Evolutionary conservation across 768 basidiomycete species (phyloP).

Genomic region (Pisolithus marmoratus): DNA sequence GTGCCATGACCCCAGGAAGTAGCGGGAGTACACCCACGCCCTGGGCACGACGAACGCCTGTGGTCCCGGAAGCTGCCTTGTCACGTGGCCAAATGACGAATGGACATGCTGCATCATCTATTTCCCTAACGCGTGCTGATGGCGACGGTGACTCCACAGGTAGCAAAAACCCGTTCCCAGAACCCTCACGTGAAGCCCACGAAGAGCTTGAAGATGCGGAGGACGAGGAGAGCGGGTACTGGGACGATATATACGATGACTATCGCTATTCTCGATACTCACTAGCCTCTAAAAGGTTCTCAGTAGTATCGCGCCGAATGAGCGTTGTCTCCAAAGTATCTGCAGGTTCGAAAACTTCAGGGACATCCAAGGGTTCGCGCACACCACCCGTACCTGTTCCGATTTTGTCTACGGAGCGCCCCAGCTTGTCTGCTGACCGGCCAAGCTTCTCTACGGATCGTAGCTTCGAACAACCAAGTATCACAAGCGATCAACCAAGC

Average conservation of each 20-base stretch:
- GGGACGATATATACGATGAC: conserved; percentile 81
- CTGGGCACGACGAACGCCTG: conserved; percentile 27
- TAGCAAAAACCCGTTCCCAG: conserved; percentile 3
- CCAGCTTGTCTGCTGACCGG: conserved; percentile 10
- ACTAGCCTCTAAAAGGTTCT: conserved; percentile 31
- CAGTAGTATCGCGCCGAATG: conserved; percentile 23
- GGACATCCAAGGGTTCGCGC: conserved; percentile 10
- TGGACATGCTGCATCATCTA: neutral
- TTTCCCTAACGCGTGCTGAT: neutral
- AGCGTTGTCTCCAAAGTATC: conserved; percentile 6
- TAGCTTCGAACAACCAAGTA: conserved; percentile 9
- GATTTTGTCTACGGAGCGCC: conserved; percentile 13
- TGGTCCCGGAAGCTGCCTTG: conserved; percentile 6
- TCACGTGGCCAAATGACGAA: neutral
- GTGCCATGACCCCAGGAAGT: neutral
- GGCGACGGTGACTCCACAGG: neutral
- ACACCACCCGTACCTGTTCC: conserved; percentile 24
- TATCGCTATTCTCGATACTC: conserved; percentile 70
- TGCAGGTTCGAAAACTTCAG: conserved; percentile 16
- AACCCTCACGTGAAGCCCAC: conserved; percentile 6
- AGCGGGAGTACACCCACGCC: conserved; percentile 13
- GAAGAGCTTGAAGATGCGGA: conserved; percentile 16
- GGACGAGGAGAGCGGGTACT: conserved; percentile 36
- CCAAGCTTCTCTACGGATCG: conserved; percentile 1
- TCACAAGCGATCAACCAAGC: conserved; percentile 16